Evolutionary conservation across 305 asterid species (phyloP).

Genomic region (Solanum aculeatissimum): DNA sequence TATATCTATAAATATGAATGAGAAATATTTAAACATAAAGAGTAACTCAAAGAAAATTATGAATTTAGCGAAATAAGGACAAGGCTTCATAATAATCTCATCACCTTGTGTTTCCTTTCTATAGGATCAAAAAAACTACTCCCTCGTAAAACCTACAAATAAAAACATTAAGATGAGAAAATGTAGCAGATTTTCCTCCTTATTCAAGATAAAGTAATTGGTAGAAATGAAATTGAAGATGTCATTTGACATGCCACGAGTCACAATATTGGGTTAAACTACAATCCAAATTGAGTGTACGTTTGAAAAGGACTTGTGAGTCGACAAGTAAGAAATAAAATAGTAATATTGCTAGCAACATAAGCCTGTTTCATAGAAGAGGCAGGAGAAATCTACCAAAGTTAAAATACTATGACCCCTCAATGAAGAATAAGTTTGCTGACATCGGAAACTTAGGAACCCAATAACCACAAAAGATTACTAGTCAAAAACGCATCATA

Average conservation of each 20-base stretch:
- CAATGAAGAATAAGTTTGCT: no score
- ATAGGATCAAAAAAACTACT: conserved; percentile 30
- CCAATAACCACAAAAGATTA: neutral
- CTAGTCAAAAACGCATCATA: no score
- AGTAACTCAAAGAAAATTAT: neutral
- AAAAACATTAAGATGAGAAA: conserved; percentile 16
- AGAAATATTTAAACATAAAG: neutral
- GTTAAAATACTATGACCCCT: no score
- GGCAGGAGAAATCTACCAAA: neutral
- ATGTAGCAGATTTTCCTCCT: neutral
- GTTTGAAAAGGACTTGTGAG: neutral
- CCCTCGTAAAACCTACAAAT: conserved; percentile 45
- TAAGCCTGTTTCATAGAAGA: neutral
- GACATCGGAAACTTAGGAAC: neutral
- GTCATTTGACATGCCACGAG: neutral
- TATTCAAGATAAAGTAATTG: neutral
- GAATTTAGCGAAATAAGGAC: neutral
- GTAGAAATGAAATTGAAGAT: neutral
- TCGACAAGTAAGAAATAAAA: neutral
- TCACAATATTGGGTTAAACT: neutral
- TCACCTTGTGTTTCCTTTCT: conserved; percentile 41
- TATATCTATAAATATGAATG: neutral
- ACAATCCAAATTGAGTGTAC: neutral
- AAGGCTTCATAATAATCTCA: neutral
- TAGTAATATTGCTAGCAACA: no score